Percentiles rank a stretch among this genome's conserved stretches.
Evolutionary conservation across 2,329 filamentous ascomycete genomes (phyloP).

Genomic region (Rhinocladiella mackenziei): DNA sequence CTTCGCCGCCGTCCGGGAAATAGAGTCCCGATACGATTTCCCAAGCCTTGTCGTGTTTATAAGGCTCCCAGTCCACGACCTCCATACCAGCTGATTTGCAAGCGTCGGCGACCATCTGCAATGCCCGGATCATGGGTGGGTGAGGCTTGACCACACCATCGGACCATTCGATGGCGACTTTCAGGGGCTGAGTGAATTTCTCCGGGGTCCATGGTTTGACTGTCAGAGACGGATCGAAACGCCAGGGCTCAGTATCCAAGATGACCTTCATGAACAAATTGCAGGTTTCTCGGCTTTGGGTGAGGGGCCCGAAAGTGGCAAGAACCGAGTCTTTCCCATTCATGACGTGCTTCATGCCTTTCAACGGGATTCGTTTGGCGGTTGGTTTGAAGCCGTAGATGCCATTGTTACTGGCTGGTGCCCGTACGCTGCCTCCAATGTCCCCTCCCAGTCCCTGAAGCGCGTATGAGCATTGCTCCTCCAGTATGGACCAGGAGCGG

Average conservation of each 20-base stretch:
- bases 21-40: slow-evolving; percentile 47
- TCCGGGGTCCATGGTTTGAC: slow-evolving; percentile 51
- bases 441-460: slow-evolving; percentile 53
- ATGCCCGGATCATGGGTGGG: slow-evolving; percentile 55
- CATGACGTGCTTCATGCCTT: too few species aligned
- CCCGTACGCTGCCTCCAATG: slow-evolving; percentile 44
- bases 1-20: slow-evolving; percentile 58
- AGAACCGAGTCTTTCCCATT: slow-evolving; percentile 37
- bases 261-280: slow-evolving; percentile 43
- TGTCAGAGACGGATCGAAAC: slow-evolving; percentile 50
- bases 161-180: slow-evolving; percentile 60
- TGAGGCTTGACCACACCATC: slow-evolving; percentile 63
- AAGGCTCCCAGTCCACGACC: slow-evolving; percentile 52
- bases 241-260: slow-evolving; percentile 49
- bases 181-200: slow-evolving; percentile 38
- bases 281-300: slow-evolving; percentile 49
- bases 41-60: slow-evolving; percentile 49
- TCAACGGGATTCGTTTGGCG: slow-evolving; percentile 38
- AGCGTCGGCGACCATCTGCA: slow-evolving; percentile 48
- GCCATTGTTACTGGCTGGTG: slow-evolving; percentile 40
- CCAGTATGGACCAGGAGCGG: too few species aligned
- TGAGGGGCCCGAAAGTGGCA: slow-evolving; percentile 52
- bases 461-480: neutral
- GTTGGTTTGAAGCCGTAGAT: slow-evolving; percentile 43
- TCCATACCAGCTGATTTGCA: slow-evolving; percentile 47